Evolutionary conservation across 2,329 filamentous ascomycete species (phyloP).

Genomic region (Fonsecaea monophora): DNA sequence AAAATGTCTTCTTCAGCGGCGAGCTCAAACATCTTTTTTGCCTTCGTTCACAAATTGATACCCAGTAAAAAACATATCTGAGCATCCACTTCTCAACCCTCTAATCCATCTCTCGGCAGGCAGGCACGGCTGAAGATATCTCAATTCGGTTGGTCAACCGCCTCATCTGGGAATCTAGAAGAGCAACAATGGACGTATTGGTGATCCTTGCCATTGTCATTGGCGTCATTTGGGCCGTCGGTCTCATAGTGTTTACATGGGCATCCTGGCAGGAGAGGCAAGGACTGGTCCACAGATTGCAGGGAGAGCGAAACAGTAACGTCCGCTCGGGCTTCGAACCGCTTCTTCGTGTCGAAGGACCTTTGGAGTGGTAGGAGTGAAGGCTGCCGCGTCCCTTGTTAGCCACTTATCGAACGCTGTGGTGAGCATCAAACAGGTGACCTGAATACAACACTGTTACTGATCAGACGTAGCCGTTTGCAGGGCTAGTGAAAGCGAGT

Average conservation of each 20-base stretch:
- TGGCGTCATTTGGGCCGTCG: neutral
- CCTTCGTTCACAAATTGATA: neutral
- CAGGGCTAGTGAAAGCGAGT: neutral
- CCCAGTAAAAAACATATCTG: neutral
- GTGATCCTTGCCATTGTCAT: slow-evolving; percentile 7
- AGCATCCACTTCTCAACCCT: neutral
- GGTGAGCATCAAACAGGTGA: neutral
- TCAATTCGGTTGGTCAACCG: neutral
- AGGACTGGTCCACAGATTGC: neutral
- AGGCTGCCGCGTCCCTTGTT: neutral
- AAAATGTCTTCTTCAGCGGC: neutral
- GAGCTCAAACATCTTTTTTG: neutral
- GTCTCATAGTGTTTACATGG: neutral
- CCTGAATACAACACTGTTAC: neutral
- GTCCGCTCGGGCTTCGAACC: neutral
- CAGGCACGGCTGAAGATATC: neutral
- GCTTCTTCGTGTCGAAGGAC: neutral
- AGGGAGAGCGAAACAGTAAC: neutral
- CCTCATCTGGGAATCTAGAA: neutral
- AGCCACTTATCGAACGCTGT: neutral
- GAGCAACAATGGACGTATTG: slow-evolving; percentile 2
- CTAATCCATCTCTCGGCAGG: neutral
- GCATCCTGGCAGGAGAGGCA: neutral
- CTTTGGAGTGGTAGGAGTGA: neutral
- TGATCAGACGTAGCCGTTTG: neutral